A percentile compares a stretch with the other conserved stretches of the same genome.
These are phyloP conservation scores for Adenanthera pavonina DNA, from an alignment of 306 rosid genomes.

Conservation along the genomic window DNA sequence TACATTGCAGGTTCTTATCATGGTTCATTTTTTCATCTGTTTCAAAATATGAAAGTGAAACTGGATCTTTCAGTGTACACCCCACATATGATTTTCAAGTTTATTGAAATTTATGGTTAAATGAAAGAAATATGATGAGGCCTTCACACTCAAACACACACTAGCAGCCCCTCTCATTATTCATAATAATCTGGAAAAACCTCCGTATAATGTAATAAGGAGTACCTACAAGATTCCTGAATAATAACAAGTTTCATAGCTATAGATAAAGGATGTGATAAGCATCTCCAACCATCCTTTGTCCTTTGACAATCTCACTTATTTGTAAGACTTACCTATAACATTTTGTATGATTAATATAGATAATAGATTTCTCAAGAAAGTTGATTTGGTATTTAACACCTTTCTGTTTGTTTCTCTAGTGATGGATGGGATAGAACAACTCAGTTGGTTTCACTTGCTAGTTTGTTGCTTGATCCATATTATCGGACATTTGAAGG, in stretches of 20 bases:
- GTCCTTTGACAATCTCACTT: too few relatives aligned
- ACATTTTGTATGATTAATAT: background rate
- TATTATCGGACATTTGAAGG: constrained; percentile 87
- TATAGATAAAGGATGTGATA: background rate
- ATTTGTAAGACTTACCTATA: background rate
- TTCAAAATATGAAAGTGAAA: constrained; percentile 29
- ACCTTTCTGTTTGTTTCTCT: constrained; percentile 35
- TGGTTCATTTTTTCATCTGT: constrained; percentile 25
- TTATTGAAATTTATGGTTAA: background rate
- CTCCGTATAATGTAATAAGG: background rate
- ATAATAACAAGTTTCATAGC: background rate
- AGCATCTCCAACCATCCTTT: background rate
- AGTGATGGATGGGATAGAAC: constrained; percentile 99
- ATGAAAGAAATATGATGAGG: background rate
- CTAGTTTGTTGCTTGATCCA: constrained; percentile 94
- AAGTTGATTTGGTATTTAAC: constrained; percentile 25
- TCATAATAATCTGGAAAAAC: background rate
- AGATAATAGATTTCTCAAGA: background rate
- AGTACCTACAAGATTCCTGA: background rate
- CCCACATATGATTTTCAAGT: background rate
- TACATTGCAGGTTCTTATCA: constrained; percentile 86
- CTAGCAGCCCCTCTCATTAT: background rate
- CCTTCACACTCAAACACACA: background rate
- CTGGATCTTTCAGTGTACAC: background rate
- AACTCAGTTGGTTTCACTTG: constrained; percentile 89